phyloP scores from a whole-genome alignment of 768 basidiomycete genomes.

The Boletus reticuloceps region DNA sequence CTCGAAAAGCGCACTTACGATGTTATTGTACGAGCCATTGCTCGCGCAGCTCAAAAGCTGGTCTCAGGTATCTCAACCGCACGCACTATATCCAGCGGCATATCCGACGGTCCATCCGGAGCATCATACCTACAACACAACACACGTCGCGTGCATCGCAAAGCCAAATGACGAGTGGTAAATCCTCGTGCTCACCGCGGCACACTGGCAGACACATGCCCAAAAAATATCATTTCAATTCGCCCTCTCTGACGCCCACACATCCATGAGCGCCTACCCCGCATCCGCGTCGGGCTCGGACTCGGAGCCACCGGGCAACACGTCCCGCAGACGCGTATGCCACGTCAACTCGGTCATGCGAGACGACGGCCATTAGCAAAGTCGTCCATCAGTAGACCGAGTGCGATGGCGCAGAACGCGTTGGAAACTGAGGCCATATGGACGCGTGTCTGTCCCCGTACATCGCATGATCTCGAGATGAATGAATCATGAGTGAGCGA shows the following conservation, averaged over 20 bases:
- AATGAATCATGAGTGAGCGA: neutral
- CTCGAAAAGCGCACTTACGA: conserved; percentile 14
- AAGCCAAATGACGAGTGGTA: neutral
- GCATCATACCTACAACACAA: conserved; percentile 31
- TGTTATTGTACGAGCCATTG: conserved; percentile 39
- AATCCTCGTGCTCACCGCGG: conserved; percentile 25
- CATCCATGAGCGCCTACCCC: conserved; percentile 37
- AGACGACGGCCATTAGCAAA: conserved; percentile 33
- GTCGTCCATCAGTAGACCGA: conserved; percentile 44
- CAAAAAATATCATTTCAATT: conserved; percentile 37
- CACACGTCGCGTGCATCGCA: neutral
- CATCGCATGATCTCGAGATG: neutral
- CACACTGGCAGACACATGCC: conserved; percentile 42
- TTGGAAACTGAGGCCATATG: conserved; percentile 37
- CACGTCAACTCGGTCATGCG: conserved; percentile 32
- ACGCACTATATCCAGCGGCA: conserved; percentile 17
- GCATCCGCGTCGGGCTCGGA: too few relatives aligned
- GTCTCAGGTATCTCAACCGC: conserved; percentile 28
- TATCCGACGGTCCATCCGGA: conserved; percentile 29
- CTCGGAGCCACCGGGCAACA: conserved; percentile 30
- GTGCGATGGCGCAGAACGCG: conserved; percentile 36
- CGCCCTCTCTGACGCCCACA: conserved; percentile 35
- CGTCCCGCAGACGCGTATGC: conserved; percentile 35
- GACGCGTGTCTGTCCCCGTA: conserved; percentile 33
- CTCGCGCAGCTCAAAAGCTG: conserved; percentile 36